phyloP scores from a whole-genome alignment of 768 basidiomycete genomes.

The Trametes sanguinea region DNA sequence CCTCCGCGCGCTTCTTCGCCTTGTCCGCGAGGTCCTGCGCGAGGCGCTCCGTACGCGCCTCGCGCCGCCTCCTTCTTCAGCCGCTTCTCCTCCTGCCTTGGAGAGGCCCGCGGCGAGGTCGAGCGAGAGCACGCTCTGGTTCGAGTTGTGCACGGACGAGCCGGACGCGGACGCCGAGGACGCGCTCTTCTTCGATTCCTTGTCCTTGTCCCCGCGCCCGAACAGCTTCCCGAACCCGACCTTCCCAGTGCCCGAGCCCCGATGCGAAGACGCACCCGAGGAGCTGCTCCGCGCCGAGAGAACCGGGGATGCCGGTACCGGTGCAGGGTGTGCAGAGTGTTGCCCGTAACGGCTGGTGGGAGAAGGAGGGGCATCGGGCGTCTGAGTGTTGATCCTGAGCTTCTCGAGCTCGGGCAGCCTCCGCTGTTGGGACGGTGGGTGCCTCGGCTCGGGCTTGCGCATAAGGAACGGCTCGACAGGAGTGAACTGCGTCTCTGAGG shows the following conservation, averaged over 20 bases:
- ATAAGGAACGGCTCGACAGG: constrained; percentile 2
- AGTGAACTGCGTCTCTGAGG: not conserved
- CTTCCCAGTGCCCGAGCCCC: constrained; percentile 1
- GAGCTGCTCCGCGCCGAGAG: constrained; percentile 13
- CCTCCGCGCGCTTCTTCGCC: constrained; percentile 33
- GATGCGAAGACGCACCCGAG: constrained; percentile 12
- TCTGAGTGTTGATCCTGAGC: constrained; percentile 5
- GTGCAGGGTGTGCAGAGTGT: not conserved
- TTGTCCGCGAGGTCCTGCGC: constrained; percentile 48
- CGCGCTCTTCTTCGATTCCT: constrained; percentile 18
- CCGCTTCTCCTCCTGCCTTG: constrained; percentile 43
- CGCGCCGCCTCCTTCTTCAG: constrained; percentile 45
- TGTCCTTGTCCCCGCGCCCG: constrained; percentile 3
- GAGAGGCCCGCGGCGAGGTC: constrained; percentile 13
- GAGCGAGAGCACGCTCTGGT: constrained; percentile 18
- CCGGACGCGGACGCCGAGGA: not conserved
- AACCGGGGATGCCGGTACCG: constrained; percentile 12
- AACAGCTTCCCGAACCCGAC: constrained; percentile 9
- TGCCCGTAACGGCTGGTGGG: not conserved
- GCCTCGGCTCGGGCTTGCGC: constrained; percentile 13
- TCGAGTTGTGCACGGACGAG: constrained; percentile 11
- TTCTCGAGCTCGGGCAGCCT: constrained; percentile 11
- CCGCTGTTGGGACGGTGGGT: not conserved
- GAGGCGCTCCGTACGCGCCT: constrained; percentile 42
- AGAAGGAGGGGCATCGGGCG: constrained; percentile 1